Percentiles rank a stretch among this genome's conserved stretches.
phyloP scores from a whole-genome alignment of 2,329 filamentous ascomycete genomes.

The Aschersonia sp. region DNA sequence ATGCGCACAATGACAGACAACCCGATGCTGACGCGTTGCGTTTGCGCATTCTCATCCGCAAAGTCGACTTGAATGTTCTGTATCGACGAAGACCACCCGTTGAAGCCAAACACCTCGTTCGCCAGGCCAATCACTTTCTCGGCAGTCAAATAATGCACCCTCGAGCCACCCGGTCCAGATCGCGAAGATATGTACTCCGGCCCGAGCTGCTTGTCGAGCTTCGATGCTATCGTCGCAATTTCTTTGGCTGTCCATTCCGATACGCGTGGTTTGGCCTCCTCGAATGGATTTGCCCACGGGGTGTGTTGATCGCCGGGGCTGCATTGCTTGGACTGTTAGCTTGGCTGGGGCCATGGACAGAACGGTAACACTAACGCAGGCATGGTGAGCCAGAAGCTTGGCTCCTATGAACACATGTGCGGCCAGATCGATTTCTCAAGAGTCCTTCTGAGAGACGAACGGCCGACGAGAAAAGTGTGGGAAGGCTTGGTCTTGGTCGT shows the following conservation, averaged over 20 bases:
- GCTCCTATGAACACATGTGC: neutral
- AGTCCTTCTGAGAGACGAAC: neutral
- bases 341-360: constrained; percentile 4
- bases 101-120: constrained; percentile 93
- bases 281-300: constrained; percentile 62
- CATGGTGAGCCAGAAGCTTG: constrained; percentile 14
- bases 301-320: constrained; percentile 55
- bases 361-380: constrained; percentile 23
- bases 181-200: constrained; percentile 91
- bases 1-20: constrained; percentile 84
- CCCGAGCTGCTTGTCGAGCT: constrained; percentile 84
- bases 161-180: constrained; percentile 67
- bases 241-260: constrained; percentile 78
- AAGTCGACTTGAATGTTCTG: constrained; percentile 92
- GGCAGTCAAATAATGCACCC: constrained; percentile 87
- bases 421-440: neutral
- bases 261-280: constrained; percentile 53
- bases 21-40: constrained; percentile 68
- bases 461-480: too few relatives aligned
- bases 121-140: constrained; percentile 94
- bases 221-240: constrained; percentile 74
- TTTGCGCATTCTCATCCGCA: constrained; percentile 72
- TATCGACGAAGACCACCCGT: constrained; percentile 95
- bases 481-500: too few relatives aligned
- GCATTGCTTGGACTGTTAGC: constrained; percentile 3